Percentiles rank a stretch among this genome's conserved stretches.
phyloP scores from a whole-genome alignment of 2,329 filamentous ascomycete species.

The Pestalotiopsis fici region DNA sequence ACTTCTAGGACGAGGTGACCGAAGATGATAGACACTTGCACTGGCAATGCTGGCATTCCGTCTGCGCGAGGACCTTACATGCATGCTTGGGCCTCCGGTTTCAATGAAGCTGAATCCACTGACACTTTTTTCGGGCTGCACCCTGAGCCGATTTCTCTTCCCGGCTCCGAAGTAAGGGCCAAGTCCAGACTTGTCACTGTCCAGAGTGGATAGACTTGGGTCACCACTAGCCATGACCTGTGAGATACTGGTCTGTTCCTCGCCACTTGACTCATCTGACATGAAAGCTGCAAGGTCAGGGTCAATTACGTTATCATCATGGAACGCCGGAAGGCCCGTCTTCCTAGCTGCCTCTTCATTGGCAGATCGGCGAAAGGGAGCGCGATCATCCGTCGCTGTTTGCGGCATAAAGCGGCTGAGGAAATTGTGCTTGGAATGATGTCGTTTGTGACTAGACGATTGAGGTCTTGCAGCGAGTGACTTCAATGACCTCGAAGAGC shows the following conservation, averaged over 20 bases:
- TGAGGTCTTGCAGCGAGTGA: slow-evolving; percentile 74
- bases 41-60: slow-evolving; percentile 86
- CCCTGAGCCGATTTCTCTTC: slow-evolving; percentile 72
- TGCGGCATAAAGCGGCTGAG: slow-evolving; percentile 73
- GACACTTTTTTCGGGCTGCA: slow-evolving; percentile 72
- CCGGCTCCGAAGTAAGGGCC: slow-evolving; percentile 71
- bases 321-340: slow-evolving; percentile 81
- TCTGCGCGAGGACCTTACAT: slow-evolving; percentile 64
- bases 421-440: slow-evolving; percentile 85
- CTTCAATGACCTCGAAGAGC: slow-evolving; percentile 86
- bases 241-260: slow-evolving; percentile 88
- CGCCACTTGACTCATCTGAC: slow-evolving; percentile 92
- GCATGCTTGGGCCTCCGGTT: slow-evolving; percentile 62
- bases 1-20: slow-evolving; percentile 70
- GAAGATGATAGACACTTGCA: slow-evolving; percentile 71
- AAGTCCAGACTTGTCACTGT: slow-evolving; percentile 74
- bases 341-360: slow-evolving; percentile 68
- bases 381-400: slow-evolving; percentile 68
- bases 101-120: slow-evolving; percentile 69
- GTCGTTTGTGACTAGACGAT: slow-evolving; percentile 78
- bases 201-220: slow-evolving; percentile 64
- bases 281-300: slow-evolving; percentile 93
- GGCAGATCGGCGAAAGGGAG: slow-evolving; percentile 78
- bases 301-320: slow-evolving; percentile 98
- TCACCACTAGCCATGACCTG: slow-evolving; percentile 70